Conservation (phyloP, 352 stramenopile genomes). For the Pythium myriotylum region DNA sequence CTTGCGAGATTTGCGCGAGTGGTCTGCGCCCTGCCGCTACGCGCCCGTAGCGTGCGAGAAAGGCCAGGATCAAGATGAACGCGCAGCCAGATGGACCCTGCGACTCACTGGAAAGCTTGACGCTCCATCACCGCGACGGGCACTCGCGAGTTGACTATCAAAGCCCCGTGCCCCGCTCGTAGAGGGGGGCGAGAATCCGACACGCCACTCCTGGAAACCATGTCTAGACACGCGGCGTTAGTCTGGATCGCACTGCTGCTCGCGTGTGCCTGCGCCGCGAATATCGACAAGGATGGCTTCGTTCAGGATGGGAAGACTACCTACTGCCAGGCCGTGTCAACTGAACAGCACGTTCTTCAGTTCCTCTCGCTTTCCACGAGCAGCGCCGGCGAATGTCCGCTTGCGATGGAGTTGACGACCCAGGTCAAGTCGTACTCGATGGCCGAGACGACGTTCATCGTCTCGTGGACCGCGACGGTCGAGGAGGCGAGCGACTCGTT, state of each 20-base stretch:
- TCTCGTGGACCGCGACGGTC: slow-evolving; percentile 47
- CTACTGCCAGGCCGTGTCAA: slow-evolving; percentile 65
- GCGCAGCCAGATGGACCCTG: too few species aligned
- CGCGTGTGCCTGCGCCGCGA: background rate
- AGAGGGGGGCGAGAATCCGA: too few species aligned
- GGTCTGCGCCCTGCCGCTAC: too few species aligned
- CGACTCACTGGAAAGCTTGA: too few species aligned
- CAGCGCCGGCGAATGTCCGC: slow-evolving; percentile 62
- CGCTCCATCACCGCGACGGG: too few species aligned
- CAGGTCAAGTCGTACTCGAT: slow-evolving; percentile 36
- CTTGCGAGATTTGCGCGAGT: too few species aligned
- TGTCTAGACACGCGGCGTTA: background rate
- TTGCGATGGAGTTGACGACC: slow-evolving; percentile 43
- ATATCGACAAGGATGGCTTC: slow-evolving; percentile 22
- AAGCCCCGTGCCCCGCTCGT: too few species aligned
- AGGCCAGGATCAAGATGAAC: too few species aligned
- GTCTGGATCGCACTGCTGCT: background rate
- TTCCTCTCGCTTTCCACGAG: slow-evolving; percentile 45
- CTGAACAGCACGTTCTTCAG: slow-evolving; percentile 32
- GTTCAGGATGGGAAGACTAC: slow-evolving; percentile 40
- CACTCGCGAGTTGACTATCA: too few species aligned
- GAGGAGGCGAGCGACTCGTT: slow-evolving; percentile 25
- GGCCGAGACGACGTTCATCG: slow-evolving; percentile 36
- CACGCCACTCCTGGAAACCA: too few species aligned
- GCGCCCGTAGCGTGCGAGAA: too few species aligned